Conservation (phyloP, 441 rosid species). For the Bruguiera hainesii region DNA sequence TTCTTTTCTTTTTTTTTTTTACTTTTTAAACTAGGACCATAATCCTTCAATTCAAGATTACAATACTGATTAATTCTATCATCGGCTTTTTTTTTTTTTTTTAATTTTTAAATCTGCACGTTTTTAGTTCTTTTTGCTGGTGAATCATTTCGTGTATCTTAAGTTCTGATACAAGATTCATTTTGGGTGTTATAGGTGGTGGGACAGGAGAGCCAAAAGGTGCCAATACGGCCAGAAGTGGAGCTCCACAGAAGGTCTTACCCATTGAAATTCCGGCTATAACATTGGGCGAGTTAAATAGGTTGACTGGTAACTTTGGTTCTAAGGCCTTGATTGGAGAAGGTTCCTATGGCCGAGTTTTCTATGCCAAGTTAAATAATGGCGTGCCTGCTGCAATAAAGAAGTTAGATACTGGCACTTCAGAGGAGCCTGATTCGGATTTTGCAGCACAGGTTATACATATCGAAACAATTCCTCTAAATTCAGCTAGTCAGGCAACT, state of each 20-base stretch:
- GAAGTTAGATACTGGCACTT: slow-evolving; percentile 72
- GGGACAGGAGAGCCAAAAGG: slow-evolving; percentile 72
- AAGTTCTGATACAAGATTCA: neutral
- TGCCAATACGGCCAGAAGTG: slow-evolving; percentile 44
- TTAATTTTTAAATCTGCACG: neutral
- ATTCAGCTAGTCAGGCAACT: neutral
- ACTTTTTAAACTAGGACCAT: too few species aligned
- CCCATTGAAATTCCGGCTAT: slow-evolving; percentile 78
- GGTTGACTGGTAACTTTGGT: slow-evolving; percentile 63
- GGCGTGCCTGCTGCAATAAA: slow-evolving; percentile 68
- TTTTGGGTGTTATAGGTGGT: slow-evolving; percentile 28
- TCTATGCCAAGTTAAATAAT: slow-evolving; percentile 44
- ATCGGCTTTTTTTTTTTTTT: neutral
- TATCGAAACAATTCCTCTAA: neutral
- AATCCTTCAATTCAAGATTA: too few species aligned
- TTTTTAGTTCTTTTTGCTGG: neutral
- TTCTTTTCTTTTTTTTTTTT: too few species aligned
- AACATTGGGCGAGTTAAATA: slow-evolving; percentile 61
- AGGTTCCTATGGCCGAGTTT: slow-evolving; percentile 97
- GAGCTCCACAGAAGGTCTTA: slow-evolving; percentile 70
- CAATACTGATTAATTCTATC: neutral
- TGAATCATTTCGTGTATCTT: neutral
- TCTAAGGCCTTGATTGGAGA: slow-evolving; percentile 80
- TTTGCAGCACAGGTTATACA: slow-evolving; percentile 67
- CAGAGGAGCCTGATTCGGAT: slow-evolving; percentile 74